Percentiles rank a stretch among this genome's conserved stretches.
These are phyloP conservation scores for Didymellaceae sp. DNA, from an alignment of 2,329 filamentous ascomycete genomes.

Conservation along the genomic window DNA sequence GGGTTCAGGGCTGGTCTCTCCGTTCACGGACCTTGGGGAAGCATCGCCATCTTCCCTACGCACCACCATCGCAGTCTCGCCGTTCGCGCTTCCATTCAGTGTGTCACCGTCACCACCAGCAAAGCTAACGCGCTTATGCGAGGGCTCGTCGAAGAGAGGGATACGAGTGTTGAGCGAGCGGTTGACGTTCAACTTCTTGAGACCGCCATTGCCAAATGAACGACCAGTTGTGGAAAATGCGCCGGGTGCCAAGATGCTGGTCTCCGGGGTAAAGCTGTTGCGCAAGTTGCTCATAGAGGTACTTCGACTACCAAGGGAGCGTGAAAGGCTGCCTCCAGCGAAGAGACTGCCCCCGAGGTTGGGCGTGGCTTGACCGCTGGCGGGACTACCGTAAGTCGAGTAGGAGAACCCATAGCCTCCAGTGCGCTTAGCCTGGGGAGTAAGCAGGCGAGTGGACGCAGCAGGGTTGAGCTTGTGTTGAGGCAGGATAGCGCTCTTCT, in stretches of 20 bases:
- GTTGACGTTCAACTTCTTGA: conserved; percentile 94
- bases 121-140: conserved; percentile 84
- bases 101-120: conserved; percentile 62
- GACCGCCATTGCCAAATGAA: conserved; percentile 55
- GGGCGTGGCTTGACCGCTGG: conserved; percentile 64
- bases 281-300: conserved; percentile 87
- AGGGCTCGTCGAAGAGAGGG: conserved; percentile 63
- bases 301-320: conserved; percentile 78
- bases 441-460: conserved; percentile 78
- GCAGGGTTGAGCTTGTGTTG: conserved; percentile 87
- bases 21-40: conserved; percentile 61
- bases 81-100: conserved; percentile 52
- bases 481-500: conserved; percentile 79
- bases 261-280: conserved; percentile 79
- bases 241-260: conserved; percentile 84
- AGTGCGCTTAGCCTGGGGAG: conserved; percentile 73
- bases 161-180: conserved; percentile 74
- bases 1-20: conserved; percentile 40
- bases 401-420: conserved; percentile 89
- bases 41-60: conserved; percentile 57
- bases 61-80: conserved; percentile 57
- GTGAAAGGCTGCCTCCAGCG: conserved; percentile 66
- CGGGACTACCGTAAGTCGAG: conserved; percentile 86
- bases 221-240: conserved; percentile 74
- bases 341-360: conserved; percentile 66